Conservation (phyloP, 345 rosid genomes). For the Jatropha curcas region DNA sequence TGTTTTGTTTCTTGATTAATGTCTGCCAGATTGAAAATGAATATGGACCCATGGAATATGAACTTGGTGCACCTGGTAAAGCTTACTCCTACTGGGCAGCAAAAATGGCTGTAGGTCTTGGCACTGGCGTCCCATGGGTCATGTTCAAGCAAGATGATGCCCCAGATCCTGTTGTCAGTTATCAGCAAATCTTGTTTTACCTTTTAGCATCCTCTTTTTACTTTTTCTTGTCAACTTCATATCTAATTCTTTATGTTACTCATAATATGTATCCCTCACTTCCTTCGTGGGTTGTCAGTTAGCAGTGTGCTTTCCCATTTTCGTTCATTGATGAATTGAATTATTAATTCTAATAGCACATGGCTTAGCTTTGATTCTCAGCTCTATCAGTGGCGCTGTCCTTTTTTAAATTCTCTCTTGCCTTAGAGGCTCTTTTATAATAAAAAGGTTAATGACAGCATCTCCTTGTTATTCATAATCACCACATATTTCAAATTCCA, state of each 20-base stretch:
- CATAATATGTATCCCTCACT: slow-evolving; percentile 34
- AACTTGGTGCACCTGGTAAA: slow-evolving; percentile 4
- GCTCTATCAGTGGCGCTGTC: slow-evolving; percentile 25
- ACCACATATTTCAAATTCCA: slow-evolving; percentile 14
- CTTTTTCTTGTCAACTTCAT: background rate
- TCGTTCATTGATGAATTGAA: slow-evolving; percentile 35
- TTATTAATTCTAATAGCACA: slow-evolving; percentile 37
- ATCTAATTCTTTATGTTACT: background rate
- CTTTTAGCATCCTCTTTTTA: background rate
- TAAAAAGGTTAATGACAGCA: slow-evolving; percentile 16
- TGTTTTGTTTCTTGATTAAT: slow-evolving; percentile 16
- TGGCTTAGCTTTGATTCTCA: slow-evolving; percentile 35
- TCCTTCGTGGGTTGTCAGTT: slow-evolving; percentile 27
- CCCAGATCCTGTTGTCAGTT: background rate
- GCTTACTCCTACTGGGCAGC: slow-evolving; percentile 25
- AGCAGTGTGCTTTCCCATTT: slow-evolving; percentile 15
- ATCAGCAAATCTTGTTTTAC: background rate
- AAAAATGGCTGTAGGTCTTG: background rate
- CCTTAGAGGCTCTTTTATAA: slow-evolving; percentile 6
- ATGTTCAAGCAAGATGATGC: background rate
- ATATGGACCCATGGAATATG: slow-evolving; percentile 9
- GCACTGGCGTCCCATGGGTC: background rate
- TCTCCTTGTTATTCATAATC: slow-evolving; percentile 19
- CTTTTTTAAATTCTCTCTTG: background rate
- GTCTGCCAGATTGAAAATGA: slow-evolving; percentile 20